These are phyloP conservation scores for Schizochytrium sp. DNA, from an alignment of 108 stramenopile genomes.

Conservation along the genomic window DNA sequence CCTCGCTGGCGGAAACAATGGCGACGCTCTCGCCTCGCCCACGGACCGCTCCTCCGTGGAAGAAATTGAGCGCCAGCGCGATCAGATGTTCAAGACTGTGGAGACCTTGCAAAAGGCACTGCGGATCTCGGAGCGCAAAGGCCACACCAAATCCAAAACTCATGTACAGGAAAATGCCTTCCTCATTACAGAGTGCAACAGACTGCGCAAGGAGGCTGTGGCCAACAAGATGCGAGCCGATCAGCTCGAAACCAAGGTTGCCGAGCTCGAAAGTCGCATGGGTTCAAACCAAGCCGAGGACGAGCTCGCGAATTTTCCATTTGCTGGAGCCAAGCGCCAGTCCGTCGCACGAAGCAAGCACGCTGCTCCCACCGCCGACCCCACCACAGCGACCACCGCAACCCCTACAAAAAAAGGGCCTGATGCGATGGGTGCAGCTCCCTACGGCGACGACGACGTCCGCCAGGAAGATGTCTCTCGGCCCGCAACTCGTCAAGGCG, in stretches of 20 bases:
- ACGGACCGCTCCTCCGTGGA: background rate
- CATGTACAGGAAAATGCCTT: slow-evolving; percentile 33
- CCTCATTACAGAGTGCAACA: slow-evolving; percentile 35
- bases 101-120: slow-evolving; percentile 24
- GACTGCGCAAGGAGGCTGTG: slow-evolving; percentile 27
- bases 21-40: background rate
- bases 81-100: slow-evolving; percentile 29
- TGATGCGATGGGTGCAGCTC: background rate
- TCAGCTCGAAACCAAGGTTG: background rate
- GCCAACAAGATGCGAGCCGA: background rate
- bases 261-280: background rate
- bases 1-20: background rate
- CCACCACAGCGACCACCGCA: too few species aligned
- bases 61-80: slow-evolving; percentile 24
- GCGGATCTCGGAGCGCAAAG: slow-evolving; percentile 16
- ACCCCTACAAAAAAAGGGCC: too few species aligned
- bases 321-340: too few species aligned
- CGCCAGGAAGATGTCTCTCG: background rate
- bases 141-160: slow-evolving; percentile 23
- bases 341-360: too few species aligned
- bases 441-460: background rate
- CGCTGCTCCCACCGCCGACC: too few species aligned
- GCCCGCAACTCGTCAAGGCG: background rate
- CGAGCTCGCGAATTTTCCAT: background rate
- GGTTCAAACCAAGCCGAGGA: background rate